Conservation (phyloP, 192 early-diverging fungal genomes). For the Backusella westeae region DNA sequence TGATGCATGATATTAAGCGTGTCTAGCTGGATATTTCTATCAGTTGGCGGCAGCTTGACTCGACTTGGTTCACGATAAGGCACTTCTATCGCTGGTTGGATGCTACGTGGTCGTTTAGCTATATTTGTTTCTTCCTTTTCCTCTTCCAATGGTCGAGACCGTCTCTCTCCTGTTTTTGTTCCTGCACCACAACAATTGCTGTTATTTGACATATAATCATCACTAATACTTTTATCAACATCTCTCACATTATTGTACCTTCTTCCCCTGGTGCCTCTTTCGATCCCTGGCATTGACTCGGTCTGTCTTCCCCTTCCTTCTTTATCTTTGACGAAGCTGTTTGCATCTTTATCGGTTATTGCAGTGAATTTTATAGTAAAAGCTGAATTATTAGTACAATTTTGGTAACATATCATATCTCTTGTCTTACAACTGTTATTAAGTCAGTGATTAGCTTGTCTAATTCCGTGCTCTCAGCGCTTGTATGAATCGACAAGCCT, state of each 20-base stretch:
- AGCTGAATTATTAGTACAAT: background rate
- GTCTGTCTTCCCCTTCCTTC: background rate
- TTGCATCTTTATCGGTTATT: background rate
- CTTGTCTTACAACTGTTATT: background rate
- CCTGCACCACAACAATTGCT: background rate
- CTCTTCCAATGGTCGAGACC: background rate
- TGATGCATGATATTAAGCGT: background rate
- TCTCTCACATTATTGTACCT: background rate
- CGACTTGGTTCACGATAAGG: background rate
- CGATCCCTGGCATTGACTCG: background rate
- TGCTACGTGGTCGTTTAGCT: background rate
- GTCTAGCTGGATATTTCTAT: background rate
- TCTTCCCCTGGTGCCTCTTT: background rate
- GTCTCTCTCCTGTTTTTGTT: background rate
- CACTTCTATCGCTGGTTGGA: background rate
- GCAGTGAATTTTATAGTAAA: background rate
- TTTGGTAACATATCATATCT: background rate
- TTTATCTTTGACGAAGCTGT: background rate
- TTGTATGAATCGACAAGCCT: conserved; percentile 1
- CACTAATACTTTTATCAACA: background rate
- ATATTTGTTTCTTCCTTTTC: background rate
- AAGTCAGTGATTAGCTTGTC: background rate
- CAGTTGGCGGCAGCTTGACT: background rate
- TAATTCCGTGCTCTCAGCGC: background rate
- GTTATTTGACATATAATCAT: background rate